Base-by-base conservation (phyloP, 2,329 filamentous ascomycete species). In the Podosphaera aphanis region DNA sequence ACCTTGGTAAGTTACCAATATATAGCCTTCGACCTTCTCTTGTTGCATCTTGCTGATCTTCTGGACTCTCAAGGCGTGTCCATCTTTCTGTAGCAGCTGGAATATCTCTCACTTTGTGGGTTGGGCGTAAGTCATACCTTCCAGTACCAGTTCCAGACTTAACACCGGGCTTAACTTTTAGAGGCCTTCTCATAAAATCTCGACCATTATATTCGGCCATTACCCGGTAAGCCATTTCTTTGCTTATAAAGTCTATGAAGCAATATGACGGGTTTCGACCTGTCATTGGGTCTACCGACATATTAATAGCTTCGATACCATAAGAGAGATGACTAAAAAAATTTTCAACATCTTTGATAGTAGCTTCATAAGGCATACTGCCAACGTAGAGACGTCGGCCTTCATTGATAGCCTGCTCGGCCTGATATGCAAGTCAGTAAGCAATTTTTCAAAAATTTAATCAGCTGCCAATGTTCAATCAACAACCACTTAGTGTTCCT, bases 181-280 rank as follows among this genome's bases (percentile, higher is more conserved):
- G 60, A 0, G 68, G 63, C 6, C 78, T 68, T 21, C 71, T 71
- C 13, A 71, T 65, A 27, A 83, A 62, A 11, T 65, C 61, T 18
- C 63, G 64, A 16, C 69, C 69, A 46, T 71, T 64, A 38, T 83
- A 62, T 11, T 67, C 63, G n/a, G 60, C 55, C 57, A 82, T 72
- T 1, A 73, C 74, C 1, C 59, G 59, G 3, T 71, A 64, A 2
- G 77, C 77, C 25, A 72, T 64, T 23, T 71, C 70, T 40, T 66
- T 66, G 41, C 65, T 67, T 40, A 60, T 59, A 47, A 83, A 71
- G 54, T 83, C 78, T 40, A 83, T 71, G 53, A 84, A 83, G 62
- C 78, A 83, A 62, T 82, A 83, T 33, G 75, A 78, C 0, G 77
- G 77, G 57, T 83, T 83, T 39, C 77, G 67, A 36, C 69, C 72